Conservation (phyloP, 768 basidiomycete species). For the Boletellus ananiceps region DNA sequence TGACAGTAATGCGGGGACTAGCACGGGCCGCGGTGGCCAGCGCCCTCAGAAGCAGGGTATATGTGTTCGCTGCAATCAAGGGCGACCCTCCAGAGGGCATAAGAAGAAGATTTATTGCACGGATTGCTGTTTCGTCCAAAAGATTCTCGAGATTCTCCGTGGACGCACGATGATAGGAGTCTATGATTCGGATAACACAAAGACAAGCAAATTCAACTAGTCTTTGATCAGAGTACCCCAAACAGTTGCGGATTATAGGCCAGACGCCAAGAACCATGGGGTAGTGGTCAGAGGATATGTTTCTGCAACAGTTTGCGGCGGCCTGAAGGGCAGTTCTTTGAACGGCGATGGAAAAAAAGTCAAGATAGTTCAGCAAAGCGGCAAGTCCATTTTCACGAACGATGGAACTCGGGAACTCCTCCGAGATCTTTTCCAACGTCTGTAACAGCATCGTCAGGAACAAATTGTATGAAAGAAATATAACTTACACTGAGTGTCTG, state of each 20-base stretch:
- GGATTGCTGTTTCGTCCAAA: conserved; percentile 73
- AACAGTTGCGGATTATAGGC: conserved; percentile 90
- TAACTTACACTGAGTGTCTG: conserved; percentile 91
- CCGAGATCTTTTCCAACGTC: conserved; percentile 98
- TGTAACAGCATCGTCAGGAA: conserved; percentile 32
- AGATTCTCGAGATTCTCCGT: conserved; percentile 84
- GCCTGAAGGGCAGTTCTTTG: conserved; percentile 96
- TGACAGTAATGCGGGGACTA: conserved; percentile 82
- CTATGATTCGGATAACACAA: conserved; percentile 90
- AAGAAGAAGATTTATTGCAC: conserved; percentile 80
- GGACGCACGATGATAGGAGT: conserved; percentile 83
- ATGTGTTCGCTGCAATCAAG: conserved; percentile 80
- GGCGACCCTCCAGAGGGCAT: conserved; percentile 85
- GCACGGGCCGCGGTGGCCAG: conserved; percentile 84
- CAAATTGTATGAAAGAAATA: conserved; percentile 1
- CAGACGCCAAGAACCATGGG: conserved; percentile 83
- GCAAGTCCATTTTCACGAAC: conserved; percentile 93
- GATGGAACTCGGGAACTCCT: conserved; percentile 94
- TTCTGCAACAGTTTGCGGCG: conserved; percentile 94
- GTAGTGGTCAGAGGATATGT: conserved; percentile 85
- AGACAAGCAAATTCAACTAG: conserved; percentile 97
- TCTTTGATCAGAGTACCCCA: conserved; percentile 89
- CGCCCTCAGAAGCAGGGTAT: conserved; percentile 81
- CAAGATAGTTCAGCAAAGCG: conserved; percentile 90
- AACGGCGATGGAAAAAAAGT: conserved; percentile 97